A percentile compares a stretch with the other conserved stretches of the same genome.
Evolutionary conservation across 73 alveolate genomes (phyloP).

Genomic region (Blepharisma stoltei): DNA sequence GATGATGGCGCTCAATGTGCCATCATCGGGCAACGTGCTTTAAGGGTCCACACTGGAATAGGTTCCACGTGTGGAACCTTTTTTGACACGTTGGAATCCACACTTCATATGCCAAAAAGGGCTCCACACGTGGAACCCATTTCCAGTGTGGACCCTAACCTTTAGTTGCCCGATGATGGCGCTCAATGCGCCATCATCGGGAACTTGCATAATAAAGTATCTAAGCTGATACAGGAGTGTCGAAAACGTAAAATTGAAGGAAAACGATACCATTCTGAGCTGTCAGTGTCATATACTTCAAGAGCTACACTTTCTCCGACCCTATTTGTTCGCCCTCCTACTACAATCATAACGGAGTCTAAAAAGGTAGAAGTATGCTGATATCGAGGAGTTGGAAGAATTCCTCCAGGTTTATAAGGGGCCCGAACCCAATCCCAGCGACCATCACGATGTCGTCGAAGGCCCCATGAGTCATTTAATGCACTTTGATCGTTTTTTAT

Average conservation of each 20-base stretch:
- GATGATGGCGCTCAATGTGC: too few species aligned
- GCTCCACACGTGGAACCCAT: too few species aligned
- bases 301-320: constrained; percentile 84
- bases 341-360: constrained; percentile 83
- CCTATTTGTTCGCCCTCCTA: constrained; percentile 90
- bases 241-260: constrained; percentile 78
- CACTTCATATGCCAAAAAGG: too few species aligned
- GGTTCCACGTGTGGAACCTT: too few species aligned
- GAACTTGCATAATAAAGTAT: constrained; percentile 42
- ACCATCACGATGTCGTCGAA: constrained; percentile 97
- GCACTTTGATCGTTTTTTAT: too few species aligned
- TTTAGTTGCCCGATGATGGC: too few species aligned
- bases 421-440: constrained; percentile 99
- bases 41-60: too few species aligned
- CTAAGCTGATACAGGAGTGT: constrained; percentile 62
- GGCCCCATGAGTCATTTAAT: constrained; percentile 97
- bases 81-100: too few species aligned
- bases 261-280: constrained; percentile 90
- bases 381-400: constrained; percentile 40
- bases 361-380: constrained; percentile 90
- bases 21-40: too few species aligned
- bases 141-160: too few species aligned
- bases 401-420: constrained; percentile 43
- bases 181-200: too few species aligned
- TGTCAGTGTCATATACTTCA: constrained; percentile 95